Evolutionary conservation across 1,139 yeast genomes (phyloP), one percentile per base, ranked within the genome.

Genomic region (Suhomyces maxii): DNA sequence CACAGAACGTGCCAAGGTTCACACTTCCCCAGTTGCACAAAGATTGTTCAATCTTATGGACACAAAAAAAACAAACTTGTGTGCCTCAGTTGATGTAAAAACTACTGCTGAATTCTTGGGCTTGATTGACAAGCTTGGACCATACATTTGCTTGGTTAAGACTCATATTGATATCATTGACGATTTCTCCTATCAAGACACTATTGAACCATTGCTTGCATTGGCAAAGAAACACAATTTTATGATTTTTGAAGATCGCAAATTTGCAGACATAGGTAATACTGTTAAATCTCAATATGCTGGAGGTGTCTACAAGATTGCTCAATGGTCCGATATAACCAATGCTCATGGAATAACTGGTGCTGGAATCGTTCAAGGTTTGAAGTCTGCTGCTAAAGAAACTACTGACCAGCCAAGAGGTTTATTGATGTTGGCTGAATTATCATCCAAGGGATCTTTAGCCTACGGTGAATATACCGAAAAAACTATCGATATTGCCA

Each of bases 271-370:
- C 67, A 95, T 95, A 59, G 99, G 99, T n/a, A 89, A 90, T 60
- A 95, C 99, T 1, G 99, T 93, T 43, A 91, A 91, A 69, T 79
- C 89, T 37, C 99, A 95, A 68, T 95, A 93, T 68, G 73, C 86
- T 36, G 89, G 95, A 37, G 99, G 99, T 40, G 85, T 89, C 4
- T 90, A 82, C 72, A 82, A 81, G 62, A 93, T 93, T 52, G 95
- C 96, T 9, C 72, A 83, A 58, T 95, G 99, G 99, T 83, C 99
- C 0, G 97, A 95, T 61, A 89, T 95, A 52, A 91, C 98, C 42
- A 95, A 95, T 65, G 99, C 98, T 0, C 99, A 95, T 60, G 95
- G 98, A 47, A 91, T 95, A 26, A 93, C 99, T 1, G 99, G 99
- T 9, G 84, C 85, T 0, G 98, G 99, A 6, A 87, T 95, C 43